These are phyloP conservation scores for Claviceps sp. DNA, from an alignment of 2,329 filamentous ascomycete species.

Conservation along the genomic window DNA sequence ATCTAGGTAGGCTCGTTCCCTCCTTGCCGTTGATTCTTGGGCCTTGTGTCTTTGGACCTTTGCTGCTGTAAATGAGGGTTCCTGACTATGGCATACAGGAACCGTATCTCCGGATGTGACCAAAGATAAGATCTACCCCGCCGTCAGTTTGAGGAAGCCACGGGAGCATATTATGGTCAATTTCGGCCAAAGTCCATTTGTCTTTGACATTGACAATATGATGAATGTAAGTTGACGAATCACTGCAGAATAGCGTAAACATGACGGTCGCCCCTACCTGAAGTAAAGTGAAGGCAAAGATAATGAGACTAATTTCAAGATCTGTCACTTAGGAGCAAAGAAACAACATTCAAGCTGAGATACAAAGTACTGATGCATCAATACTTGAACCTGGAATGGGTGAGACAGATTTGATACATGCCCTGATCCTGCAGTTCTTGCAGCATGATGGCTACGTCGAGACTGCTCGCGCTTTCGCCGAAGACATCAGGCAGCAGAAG, in stretches of 20 bases:
- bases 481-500: slow-evolving; percentile 65
- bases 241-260: too few relatives aligned
- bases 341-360: slow-evolving; percentile 43
- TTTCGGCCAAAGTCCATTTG: slow-evolving; percentile 63
- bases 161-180: slow-evolving; percentile 50
- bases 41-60: not conserved
- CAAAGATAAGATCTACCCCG: slow-evolving; percentile 50
- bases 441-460: slow-evolving; percentile 94
- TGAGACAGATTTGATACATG: slow-evolving; percentile 70
- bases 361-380: slow-evolving; percentile 43
- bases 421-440: slow-evolving; percentile 72
- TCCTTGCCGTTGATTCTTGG: not conserved
- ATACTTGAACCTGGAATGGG: slow-evolving; percentile 48
- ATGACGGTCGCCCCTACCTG: too few relatives aligned
- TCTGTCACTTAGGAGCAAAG: slow-evolving; percentile 40
- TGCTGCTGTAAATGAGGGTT: not conserved
- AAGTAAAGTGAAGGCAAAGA: too few relatives aligned
- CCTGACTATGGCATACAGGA: slow-evolving; percentile 30
- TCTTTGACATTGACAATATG: slow-evolving; percentile 82
- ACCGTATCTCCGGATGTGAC: slow-evolving; percentile 55
- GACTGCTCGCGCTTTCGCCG: slow-evolving; percentile 75
- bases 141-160: slow-evolving; percentile 50
- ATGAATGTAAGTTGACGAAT: slow-evolving; percentile 46
- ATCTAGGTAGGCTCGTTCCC: slow-evolving; percentile 31
- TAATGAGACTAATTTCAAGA: too few relatives aligned